Base-by-base conservation (phyloP, 345 rosid genomes). In the Dipteronia dyeriana region DNA sequence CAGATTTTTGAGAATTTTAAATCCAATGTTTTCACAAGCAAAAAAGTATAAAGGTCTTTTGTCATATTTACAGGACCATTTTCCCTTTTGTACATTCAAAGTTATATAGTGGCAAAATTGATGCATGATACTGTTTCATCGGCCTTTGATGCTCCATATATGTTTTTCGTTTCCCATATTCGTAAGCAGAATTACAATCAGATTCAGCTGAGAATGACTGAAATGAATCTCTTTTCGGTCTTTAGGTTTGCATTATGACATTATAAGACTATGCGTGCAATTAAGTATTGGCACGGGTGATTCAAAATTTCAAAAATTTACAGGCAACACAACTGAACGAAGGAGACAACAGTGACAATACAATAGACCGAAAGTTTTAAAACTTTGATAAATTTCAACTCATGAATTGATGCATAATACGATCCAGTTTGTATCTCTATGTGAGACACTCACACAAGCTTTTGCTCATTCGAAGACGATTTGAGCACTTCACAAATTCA, bases 381-480 rank as follows among this genome's bases (percentile, higher is more conserved):
- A 66, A 34, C 47, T 51, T 75, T 2, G 1, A 65, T 31, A 20
- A 51, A 75, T 19, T 2, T n/a, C n/a, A 47, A 26, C 45, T 31
- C 70, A 11, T 49, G 39, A 29, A 14, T 3, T 38, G 62, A 51
- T 29, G 70, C 45, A 67, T 65, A 75, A 66, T 62, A 54, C 62
- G 43, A 74, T 80, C 76, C 68, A 67, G 38, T 59, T 78, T 53
- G 74, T 60, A 61, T 66, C 62, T 82, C 74, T 39, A 65, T 2
- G 62, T 20, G n/a, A 71, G 72, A 74, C 31, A 23, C 23, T 43
- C 45, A 67, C 75, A 78, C 63, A 51, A 26, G 31, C 63, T 31
- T 7, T 41, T 10, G 25, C 64, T 57, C 68, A 47, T 31, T 54
- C 25, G 17, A 45, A 25, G 19, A 11, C 73, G 17, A n/a, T 71